A percentile compares a stretch with the other conserved stretches of the same genome.
These are phyloP conservation scores for Pueraria montana DNA, from an alignment of 306 rosid genomes.

Conservation along the genomic window DNA sequence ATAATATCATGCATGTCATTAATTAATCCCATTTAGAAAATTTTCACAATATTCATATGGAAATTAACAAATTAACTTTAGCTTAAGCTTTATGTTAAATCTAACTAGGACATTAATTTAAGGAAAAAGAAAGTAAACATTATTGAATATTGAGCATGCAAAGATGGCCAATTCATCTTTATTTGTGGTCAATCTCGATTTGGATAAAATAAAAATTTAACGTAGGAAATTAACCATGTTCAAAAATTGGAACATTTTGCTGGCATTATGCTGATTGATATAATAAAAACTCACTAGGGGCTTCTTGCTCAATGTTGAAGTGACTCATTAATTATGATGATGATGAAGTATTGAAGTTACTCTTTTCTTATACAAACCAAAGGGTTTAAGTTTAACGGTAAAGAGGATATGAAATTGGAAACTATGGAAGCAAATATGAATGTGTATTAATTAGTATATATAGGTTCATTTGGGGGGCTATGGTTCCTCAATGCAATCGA, in stretches of 20 bases:
- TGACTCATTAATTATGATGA: constrained; percentile 46
- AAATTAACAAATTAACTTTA: not conserved
- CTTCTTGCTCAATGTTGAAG: constrained; percentile 46
- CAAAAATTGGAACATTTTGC: not conserved
- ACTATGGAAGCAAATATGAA: not conserved
- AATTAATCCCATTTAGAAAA: constrained; percentile 10
- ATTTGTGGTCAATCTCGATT: not conserved
- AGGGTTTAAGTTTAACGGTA: not conserved
- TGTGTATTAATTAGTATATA: constrained; percentile 16
- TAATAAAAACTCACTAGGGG: constrained; percentile 43
- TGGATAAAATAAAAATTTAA: not conserved
- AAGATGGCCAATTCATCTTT: not conserved
- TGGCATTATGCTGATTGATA: not conserved
- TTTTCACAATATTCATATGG: not conserved
- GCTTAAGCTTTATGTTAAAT: not conserved
- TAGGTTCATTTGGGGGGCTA: not conserved
- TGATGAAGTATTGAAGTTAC: not conserved
- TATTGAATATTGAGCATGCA: not conserved
- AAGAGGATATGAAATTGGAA: not conserved
- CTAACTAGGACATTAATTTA: not conserved
- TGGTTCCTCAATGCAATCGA: constrained; percentile 18
- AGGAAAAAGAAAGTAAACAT: not conserved
- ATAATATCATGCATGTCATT: not conserved
- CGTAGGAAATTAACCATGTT: not conserved
- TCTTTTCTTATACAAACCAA: not conserved